Evolutionary conservation across 2,329 filamentous ascomycete genomes (phyloP).

Genomic region (Lachnellula subtilissima): DNA sequence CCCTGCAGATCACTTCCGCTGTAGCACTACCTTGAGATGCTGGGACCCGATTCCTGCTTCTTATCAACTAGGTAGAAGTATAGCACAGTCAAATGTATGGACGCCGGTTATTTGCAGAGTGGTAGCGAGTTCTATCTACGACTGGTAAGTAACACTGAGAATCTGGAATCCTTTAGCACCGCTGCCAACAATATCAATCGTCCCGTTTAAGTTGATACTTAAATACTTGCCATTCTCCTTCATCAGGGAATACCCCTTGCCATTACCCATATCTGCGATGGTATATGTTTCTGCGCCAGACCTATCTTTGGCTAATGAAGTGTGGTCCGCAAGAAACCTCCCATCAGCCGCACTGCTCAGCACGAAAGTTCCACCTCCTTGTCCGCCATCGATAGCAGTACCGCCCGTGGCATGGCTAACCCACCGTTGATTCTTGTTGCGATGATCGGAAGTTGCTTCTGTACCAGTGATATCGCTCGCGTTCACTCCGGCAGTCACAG

Average conservation of each 20-base stretch:
- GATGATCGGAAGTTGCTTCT: conserved; percentile 33
- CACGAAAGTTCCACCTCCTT: conserved; percentile 30
- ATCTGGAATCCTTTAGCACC: neutral
- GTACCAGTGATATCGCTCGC: conserved; percentile 14
- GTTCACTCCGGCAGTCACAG: conserved; percentile 32
- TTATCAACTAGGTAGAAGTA: no score
- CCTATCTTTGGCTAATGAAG: neutral
- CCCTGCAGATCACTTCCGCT: no score
- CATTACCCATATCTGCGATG: neutral
- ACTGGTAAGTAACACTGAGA: neutral
- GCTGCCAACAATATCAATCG: neutral
- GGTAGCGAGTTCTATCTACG: neutral
- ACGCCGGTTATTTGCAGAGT: neutral
- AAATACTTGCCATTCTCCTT: conserved; percentile 3
- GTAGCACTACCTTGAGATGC: no score
- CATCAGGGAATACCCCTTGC: conserved; percentile 1
- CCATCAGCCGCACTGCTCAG: conserved; percentile 38
- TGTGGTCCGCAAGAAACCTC: conserved; percentile 27
- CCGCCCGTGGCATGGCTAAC: conserved; percentile 28
- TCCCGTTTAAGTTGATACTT: neutral
- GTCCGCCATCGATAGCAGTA: conserved; percentile 32
- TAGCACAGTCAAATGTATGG: neutral
- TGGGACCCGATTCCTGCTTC: no score
- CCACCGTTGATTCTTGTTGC: conserved; percentile 42
- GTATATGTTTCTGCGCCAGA: conserved; percentile 3